Base-by-base conservation (phyloP, 371 early-diverging fungal species). In the Choanephora cucurbitarum region DNA sequence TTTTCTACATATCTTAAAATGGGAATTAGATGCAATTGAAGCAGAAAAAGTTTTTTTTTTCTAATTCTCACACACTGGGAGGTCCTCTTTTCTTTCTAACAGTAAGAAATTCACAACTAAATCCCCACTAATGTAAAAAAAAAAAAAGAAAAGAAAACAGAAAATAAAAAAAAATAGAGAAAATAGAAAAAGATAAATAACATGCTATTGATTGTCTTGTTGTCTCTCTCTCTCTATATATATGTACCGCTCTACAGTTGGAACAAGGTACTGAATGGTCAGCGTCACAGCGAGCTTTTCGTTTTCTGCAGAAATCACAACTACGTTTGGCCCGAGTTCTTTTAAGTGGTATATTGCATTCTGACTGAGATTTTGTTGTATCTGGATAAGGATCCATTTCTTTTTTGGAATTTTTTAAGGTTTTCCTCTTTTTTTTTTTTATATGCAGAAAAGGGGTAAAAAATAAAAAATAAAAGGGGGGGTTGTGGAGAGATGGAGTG, bases 261-360 rank as follows among this genome's bases (percentile, higher is more conserved):
- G 77, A 70, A 52, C 80, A 80, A 39, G 80, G 80, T 21, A 58
- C 59, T 18, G 72, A 60, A n/a, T 61, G 57, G 57, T 80, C 80
- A 42, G 80, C 80, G 58, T 80, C 75, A 55, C 80, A 80, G 8
- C 73, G 64, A 41, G 77, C 70, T 52, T 80, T 80, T 10, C 77
- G 67, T 53, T 77, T 74, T 42, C 80, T 55, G 51, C 80, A 80
- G 57, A 76, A 76, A 53, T 80, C 80, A 61, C 80, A 80, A 44
- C 80, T 80, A 17, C 80, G 53, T 63, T 80, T 80, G 3, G 80
- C 80, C 33, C 80, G 62, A 21, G 77, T 76, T 18, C 80, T 57
- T 57, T 80, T 80, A 17, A 76, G 48, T 22, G 66, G 69, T 32
- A 58, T 58, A 14, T 49, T 21, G 19, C 61, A 18, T 11, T 50